Conservation (phyloP, 2,329 filamentous ascomycete genomes). For the Aspergillus ochraceus region DNA sequence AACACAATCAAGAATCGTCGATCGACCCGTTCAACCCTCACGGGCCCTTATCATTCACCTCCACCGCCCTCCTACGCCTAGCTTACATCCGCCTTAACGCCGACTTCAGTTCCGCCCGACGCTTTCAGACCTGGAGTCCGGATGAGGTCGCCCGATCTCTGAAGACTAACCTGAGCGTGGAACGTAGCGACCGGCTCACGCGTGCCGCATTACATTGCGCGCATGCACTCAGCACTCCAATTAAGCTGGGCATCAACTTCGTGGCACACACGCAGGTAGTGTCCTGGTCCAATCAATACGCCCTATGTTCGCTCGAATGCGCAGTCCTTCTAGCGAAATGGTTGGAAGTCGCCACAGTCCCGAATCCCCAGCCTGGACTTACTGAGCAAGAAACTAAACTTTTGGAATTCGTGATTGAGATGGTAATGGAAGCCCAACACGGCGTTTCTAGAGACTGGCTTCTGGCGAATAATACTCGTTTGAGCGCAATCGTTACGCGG, state of each 20-base stretch:
- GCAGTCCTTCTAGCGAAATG: conserved; percentile 55
- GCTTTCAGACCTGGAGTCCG: conserved; percentile 34
- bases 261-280: conserved; percentile 58
- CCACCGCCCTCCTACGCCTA: conserved; percentile 32
- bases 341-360: conserved; percentile 33
- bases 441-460: conserved; percentile 32
- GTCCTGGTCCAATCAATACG: conserved; percentile 60
- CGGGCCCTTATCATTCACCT: conserved; percentile 35
- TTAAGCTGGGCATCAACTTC: conserved; percentile 55
- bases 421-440: conserved; percentile 38
- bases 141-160: conserved; percentile 32
- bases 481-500: conserved; percentile 32
- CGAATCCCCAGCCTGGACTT: conserved; percentile 24
- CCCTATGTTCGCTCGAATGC: conserved; percentile 56
- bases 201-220: conserved; percentile 55
- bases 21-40: conserved; percentile 36
- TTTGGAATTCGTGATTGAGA: conserved; percentile 37
- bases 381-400: conserved; percentile 35
- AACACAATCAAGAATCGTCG: conserved; percentile 36
- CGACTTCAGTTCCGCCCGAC: conserved; percentile 33
- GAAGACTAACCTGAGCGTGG: conserved; percentile 37
- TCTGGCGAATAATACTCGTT: conserved; percentile 31
- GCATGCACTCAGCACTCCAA: conserved; percentile 57
- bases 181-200: conserved; percentile 46
- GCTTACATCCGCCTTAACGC: conserved; percentile 37